A percentile compares a stretch with the other conserved stretches of the same genome.
Evolutionary conservation across 2,329 filamentous ascomycete genomes (phyloP).

Genomic region (Alternaria gaisen): DNA sequence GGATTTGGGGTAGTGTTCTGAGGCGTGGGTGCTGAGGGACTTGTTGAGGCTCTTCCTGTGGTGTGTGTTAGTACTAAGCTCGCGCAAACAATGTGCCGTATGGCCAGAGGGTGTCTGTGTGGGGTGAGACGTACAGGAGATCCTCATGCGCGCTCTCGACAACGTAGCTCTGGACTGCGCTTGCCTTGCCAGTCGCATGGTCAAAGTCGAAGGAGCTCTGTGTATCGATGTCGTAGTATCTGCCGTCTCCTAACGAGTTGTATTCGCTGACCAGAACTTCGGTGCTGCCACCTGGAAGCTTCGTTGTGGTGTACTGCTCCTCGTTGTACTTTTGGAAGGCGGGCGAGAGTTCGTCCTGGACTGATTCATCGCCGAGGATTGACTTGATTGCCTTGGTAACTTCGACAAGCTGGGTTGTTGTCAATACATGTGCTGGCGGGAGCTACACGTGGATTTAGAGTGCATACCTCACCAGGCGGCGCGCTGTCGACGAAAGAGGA

Average conservation of each 20-base stretch:
- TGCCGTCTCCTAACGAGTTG: constrained; percentile 79
- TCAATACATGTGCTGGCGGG: constrained; percentile 28
- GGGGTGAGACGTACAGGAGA: constrained; percentile 70
- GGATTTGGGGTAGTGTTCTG: constrained; percentile 87
- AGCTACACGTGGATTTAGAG: constrained; percentile 17
- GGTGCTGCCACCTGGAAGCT: constrained; percentile 86
- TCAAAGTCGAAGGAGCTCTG: constrained; percentile 90
- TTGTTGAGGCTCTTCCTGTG: constrained; percentile 83
- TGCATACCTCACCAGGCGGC: constrained; percentile 90
- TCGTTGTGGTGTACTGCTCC: constrained; percentile 87
- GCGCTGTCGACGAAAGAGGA: constrained; percentile 91
- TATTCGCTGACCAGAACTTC: constrained; percentile 83
- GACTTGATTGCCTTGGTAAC: constrained; percentile 92
- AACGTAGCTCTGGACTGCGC: constrained; percentile 78
- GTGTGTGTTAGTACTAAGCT: not conserved
- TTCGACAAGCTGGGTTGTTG: constrained; percentile 74
- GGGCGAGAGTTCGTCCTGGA: constrained; percentile 77
- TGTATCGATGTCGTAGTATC: constrained; percentile 91
- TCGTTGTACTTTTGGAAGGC: constrained; percentile 97
- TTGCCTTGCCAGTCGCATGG: constrained; percentile 85
- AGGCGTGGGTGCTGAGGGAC: constrained; percentile 75
- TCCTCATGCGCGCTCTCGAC: constrained; percentile 80
- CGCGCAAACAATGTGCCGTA: not conserved
- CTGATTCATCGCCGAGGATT: constrained; percentile 73
- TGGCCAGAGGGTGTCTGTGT: not conserved